A percentile compares a stretch with the other conserved stretches of the same genome.
Evolutionary conservation across 139 green algal genomes (phyloP).

Genomic region (Penium margaritaceum): DNA sequence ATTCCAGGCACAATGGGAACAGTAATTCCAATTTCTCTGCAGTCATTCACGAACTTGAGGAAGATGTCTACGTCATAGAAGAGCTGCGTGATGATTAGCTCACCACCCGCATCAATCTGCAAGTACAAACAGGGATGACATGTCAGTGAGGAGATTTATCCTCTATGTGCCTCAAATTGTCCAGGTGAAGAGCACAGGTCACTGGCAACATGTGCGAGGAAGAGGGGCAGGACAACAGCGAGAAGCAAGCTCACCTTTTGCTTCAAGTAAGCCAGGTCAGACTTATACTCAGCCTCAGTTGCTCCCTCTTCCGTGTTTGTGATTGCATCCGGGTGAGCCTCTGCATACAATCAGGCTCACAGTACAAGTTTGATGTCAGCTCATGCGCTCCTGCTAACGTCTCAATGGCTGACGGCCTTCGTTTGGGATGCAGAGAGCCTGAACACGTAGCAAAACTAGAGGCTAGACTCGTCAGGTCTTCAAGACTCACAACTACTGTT

Average conservation of each 20-base stretch:
- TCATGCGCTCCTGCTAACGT: too few species aligned
- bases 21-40: constrained; percentile 70
- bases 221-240: not conserved
- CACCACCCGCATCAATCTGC: constrained; percentile 75
- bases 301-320: constrained; percentile 64
- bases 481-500: too few species aligned
- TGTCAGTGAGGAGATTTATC: not conserved
- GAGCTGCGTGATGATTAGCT: constrained; percentile 87
- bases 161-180: not conserved
- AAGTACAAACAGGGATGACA: not conserved
- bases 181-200: not conserved
- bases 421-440: too few species aligned
- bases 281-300: constrained; percentile 76
- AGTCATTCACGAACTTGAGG: constrained; percentile 69
- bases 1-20: constrained; percentile 89
- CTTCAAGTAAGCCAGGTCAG: constrained; percentile 86
- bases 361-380: too few species aligned
- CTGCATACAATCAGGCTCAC: constrained; percentile 48
- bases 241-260: constrained; percentile 76
- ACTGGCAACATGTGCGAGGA: not conserved
- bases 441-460: too few species aligned
- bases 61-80: constrained; percentile 89
- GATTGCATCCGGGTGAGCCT: constrained; percentile 89
- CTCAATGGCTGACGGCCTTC: too few species aligned
- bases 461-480: too few species aligned